Conservation (phyloP, 345 rosid species). For the Pugionium dolabratum region DNA sequence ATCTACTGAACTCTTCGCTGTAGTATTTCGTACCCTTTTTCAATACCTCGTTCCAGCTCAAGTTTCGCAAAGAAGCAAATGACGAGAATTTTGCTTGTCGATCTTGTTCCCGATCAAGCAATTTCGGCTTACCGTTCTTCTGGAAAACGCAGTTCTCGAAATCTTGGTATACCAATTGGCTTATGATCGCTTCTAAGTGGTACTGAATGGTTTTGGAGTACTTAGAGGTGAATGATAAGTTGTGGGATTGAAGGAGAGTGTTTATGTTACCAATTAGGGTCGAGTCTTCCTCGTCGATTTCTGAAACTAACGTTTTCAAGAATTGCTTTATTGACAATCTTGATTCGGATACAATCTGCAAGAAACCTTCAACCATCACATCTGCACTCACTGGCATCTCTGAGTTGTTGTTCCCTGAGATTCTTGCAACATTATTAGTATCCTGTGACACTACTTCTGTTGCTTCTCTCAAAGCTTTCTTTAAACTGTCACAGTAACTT, state of each 20-base stretch:
- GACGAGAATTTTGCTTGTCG: slow-evolving; percentile 76
- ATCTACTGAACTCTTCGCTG: slow-evolving; percentile 93
- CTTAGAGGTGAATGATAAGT: slow-evolving; percentile 59
- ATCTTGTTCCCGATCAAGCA: slow-evolving; percentile 74
- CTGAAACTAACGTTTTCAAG: slow-evolving; percentile 69
- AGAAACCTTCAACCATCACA: slow-evolving; percentile 86
- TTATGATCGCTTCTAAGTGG: slow-evolving; percentile 81
- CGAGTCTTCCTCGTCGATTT: slow-evolving; percentile 68
- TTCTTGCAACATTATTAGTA: slow-evolving; percentile 19
- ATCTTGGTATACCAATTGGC: slow-evolving; percentile 83
- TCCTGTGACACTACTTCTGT: slow-evolving; percentile 36
- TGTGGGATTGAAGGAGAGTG: slow-evolving; percentile 64
- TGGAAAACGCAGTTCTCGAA: slow-evolving; percentile 84
- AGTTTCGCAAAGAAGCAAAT: slow-evolving; percentile 70
- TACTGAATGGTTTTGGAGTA: slow-evolving; percentile 68
- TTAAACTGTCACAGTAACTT: slow-evolving; percentile 76
- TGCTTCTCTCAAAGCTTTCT: slow-evolving; percentile 73
- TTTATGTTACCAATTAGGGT: slow-evolving; percentile 59
- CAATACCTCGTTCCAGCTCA: slow-evolving; percentile 93
- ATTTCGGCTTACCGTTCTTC: slow-evolving; percentile 72
- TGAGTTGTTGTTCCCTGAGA: slow-evolving; percentile 14
- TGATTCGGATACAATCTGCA: slow-evolving; percentile 93
- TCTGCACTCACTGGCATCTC: slow-evolving; percentile 84
- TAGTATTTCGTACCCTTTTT: slow-evolving; percentile 89
- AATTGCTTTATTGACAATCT: slow-evolving; percentile 91